Conservation (phyloP, 1,139 yeast genomes). For the Magnusiomyces tetraspermus region DNA sequence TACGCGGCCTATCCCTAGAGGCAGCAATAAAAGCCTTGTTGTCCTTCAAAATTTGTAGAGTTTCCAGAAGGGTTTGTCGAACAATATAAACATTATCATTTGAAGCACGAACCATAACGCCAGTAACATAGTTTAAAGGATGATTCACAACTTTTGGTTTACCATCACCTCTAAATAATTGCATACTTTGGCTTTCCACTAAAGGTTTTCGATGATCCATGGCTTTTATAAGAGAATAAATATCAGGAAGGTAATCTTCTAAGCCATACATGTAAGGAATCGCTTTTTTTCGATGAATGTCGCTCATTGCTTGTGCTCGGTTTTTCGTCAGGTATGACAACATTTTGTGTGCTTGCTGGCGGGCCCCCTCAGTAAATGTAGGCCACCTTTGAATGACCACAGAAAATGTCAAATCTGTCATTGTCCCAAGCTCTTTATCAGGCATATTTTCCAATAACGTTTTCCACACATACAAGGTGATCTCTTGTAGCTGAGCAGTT, state of each 20-base stretch:
- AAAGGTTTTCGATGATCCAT: neutral
- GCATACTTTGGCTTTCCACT: neutral
- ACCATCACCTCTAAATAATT: neutral
- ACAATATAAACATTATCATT: slow-evolving; percentile 72
- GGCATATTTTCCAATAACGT: slow-evolving; percentile 37
- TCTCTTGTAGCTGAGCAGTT: slow-evolving; percentile 47
- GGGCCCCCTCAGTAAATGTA: slow-evolving; percentile 24
- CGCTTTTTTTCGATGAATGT: slow-evolving; percentile 16
- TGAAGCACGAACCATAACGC: slow-evolving; percentile 39
- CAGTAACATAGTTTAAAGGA: neutral
- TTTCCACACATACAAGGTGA: slow-evolving; percentile 62
- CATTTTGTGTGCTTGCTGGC: slow-evolving; percentile 18
- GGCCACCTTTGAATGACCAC: slow-evolving; percentile 58
- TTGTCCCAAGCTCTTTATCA: slow-evolving; percentile 44
- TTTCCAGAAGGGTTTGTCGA: slow-evolving; percentile 64
- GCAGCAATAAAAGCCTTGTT: slow-evolving; percentile 43
- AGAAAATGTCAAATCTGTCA: slow-evolving; percentile 49
- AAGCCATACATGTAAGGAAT: slow-evolving; percentile 23
- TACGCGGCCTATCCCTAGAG: slow-evolving; percentile 20
- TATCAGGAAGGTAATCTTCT: slow-evolving; percentile 18
- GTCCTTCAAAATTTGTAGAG: slow-evolving; percentile 42
- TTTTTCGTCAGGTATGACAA: slow-evolving; percentile 17
- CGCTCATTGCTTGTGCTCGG: slow-evolving; percentile 11
- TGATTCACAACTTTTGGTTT: neutral
- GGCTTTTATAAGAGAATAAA: slow-evolving; percentile 13